Conservation (phyloP, 163 green algal species). For the Trebouxiophyceae sp. region DNA sequence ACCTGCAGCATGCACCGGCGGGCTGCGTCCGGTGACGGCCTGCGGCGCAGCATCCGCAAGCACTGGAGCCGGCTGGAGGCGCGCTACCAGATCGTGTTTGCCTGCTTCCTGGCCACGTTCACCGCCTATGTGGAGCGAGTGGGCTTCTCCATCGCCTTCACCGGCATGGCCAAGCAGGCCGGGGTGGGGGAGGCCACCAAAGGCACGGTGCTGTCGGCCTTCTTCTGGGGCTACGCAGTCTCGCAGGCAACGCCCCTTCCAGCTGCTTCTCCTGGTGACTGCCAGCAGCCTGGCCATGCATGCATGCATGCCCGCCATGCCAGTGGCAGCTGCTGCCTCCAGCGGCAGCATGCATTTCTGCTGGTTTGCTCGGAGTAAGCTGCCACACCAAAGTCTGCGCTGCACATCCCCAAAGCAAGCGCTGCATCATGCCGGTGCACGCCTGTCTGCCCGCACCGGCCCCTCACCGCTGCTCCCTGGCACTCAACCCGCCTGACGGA, state of each 20-base stretch:
- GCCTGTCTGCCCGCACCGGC: too few relatives aligned
- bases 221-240: slow-evolving; percentile 94
- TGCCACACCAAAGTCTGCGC: too few relatives aligned
- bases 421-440: too few relatives aligned
- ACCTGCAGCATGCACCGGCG: background rate
- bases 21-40: background rate
- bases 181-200: slow-evolving; percentile 68
- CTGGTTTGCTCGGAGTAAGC: too few relatives aligned
- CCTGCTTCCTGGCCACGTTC: slow-evolving; percentile 80
- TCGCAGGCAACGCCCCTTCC: slow-evolving; percentile 55
- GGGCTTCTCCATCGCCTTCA: slow-evolving; percentile 95
- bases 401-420: too few relatives aligned
- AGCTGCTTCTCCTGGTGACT: background rate
- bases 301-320: background rate
- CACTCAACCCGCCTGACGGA: too few relatives aligned
- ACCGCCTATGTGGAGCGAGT: slow-evolving; percentile 88
- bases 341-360: too few relatives aligned
- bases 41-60: background rate
- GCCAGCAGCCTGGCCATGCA: background rate
- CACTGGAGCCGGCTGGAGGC: slow-evolving; percentile 21
- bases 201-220: slow-evolving; percentile 85
- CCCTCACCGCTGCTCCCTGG: too few relatives aligned
- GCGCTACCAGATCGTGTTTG: slow-evolving; percentile 54
- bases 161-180: slow-evolving; percentile 60
- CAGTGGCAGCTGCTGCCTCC: too few relatives aligned